Percentiles rank a stretch among this genome's conserved stretches.
Evolutionary conservation across 2,329 filamentous ascomycete species (phyloP).

Genomic region (Fusarium foetens): DNA sequence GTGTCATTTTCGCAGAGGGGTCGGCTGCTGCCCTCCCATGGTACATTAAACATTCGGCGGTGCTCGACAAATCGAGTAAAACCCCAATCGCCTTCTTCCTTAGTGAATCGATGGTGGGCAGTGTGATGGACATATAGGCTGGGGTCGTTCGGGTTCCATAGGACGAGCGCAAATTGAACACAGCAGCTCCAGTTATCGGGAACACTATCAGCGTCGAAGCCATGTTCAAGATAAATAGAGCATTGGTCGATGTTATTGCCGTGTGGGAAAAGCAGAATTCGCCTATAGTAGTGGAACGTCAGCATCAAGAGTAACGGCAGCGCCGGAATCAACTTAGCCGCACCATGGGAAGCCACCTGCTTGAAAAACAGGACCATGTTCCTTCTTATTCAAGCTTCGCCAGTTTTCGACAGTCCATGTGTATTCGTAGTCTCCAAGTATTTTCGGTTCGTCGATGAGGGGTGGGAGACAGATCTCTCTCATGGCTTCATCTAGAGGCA

Average conservation of each 20-base stretch:
- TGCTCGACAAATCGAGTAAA: constrained; percentile 97
- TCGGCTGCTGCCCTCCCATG: constrained; percentile 75
- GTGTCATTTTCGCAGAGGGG: constrained; percentile 81
- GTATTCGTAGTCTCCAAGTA: constrained; percentile 76
- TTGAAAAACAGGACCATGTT: constrained; percentile 88
- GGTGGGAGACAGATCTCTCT: constrained; percentile 80
- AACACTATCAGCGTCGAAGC: constrained; percentile 77
- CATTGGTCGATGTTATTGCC: constrained; percentile 95
- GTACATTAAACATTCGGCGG: constrained; percentile 81
- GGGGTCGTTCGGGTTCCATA: constrained; percentile 96
- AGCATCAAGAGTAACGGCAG: constrained; percentile 32
- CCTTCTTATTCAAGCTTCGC: constrained; percentile 78
- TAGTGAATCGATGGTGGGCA: constrained; percentile 95
- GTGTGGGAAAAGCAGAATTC: constrained; percentile 92
- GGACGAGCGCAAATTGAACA: constrained; percentile 91
- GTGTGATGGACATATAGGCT: constrained; percentile 81
- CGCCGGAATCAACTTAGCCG: constrained; percentile 42
- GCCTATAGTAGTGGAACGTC: constrained; percentile 63
- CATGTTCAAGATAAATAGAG: constrained; percentile 97
- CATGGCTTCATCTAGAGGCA: constrained; percentile 78
- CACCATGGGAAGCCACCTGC: constrained; percentile 90
- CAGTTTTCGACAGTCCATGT: constrained; percentile 93
- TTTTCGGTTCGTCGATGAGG: constrained; percentile 79
- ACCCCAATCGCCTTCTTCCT: constrained; percentile 97
- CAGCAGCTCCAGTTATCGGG: constrained; percentile 97